Evolutionary conservation across 2,329 filamentous ascomycete genomes (phyloP), one percentile per base, ranked within the genome.

Genomic region (Colletotrichum shisoi): DNA sequence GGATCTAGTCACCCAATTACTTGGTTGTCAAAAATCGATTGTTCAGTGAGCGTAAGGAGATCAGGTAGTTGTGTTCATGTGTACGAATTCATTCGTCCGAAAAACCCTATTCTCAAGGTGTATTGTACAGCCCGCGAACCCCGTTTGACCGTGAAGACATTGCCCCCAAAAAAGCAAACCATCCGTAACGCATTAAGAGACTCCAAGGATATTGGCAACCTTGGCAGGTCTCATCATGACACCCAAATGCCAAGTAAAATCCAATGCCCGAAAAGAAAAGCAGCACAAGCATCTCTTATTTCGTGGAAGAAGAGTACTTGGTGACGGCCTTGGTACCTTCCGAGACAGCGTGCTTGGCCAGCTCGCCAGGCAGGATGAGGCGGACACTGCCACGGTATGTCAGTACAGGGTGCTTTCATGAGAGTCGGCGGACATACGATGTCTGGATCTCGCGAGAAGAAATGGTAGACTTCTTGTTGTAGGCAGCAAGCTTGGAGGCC

Each of bases 381-480:
- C 95, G 91, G 75, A 99, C 95, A 74, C 87, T 89, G 73, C 0
- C 31, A 15, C 27, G 7, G 51, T 40, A 51, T 24, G 89, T 87
- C 77, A 90, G 90, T 80, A 90, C 89, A 75, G 15, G 52, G 27
- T 45, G 19, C 53, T 15, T 49, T 11, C 9, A 13, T 6, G 9
- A 4, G 6, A 19, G 19, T 34, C 51, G 8, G 9, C 24, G 15
- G 37, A 83, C 86, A 73, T 82, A 89, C 82, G 95, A 97, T 75
- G 95, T 99, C 88, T 99, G 95, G 79, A 99, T 99, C 85, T 99
- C 95, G 78, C 95, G 91, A 74, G 95, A 98, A 62, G 94, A 98
- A 84, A 99, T 99, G 80, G 95, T 99, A 58, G 94, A 98, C 89
- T 99, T 99, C 91, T 98, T 99, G 91, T 99, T 99, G 88, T 99